phyloP scores from a whole-genome alignment of 805 yeast genomes.

The Kurtzmaniella cleridarum region DNA sequence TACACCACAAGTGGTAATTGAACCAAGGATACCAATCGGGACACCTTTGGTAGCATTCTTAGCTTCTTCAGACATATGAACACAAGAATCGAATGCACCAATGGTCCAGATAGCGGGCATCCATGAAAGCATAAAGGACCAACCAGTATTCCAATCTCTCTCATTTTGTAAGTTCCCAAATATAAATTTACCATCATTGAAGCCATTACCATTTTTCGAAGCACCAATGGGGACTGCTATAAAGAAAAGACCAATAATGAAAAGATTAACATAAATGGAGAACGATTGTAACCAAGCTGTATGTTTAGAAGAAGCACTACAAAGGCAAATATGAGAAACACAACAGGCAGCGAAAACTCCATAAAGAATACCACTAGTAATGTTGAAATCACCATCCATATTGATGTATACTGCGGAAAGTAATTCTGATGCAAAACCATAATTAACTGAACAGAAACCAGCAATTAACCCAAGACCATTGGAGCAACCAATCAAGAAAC shows the following conservation, averaged over 20 bases:
- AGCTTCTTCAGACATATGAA: conserved; percentile 72
- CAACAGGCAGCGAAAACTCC: conserved; percentile 29
- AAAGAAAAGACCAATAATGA: conserved; percentile 17
- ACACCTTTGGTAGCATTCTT: conserved; percentile 56
- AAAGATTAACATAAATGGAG: conserved; percentile 19
- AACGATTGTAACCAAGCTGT: conserved; percentile 21
- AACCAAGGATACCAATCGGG: conserved; percentile 59
- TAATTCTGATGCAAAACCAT: conserved; percentile 25
- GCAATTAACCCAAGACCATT: conserved; percentile 28
- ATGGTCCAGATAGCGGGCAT: conserved; percentile 74
- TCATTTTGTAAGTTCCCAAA: conserved; percentile 49
- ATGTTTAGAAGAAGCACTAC: conserved; percentile 19
- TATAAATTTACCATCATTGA: conserved; percentile 48
- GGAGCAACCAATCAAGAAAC: conserved; percentile 23
- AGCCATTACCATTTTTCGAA: conserved; percentile 10
- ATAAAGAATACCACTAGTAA: conserved; percentile 22
- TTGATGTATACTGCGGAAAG: conserved; percentile 23
- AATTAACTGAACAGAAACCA: conserved; percentile 24
- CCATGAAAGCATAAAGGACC: conserved; percentile 49
- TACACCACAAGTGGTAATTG: conserved; percentile 52
- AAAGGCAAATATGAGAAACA: conserved; percentile 15
- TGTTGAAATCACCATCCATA: conserved; percentile 22
- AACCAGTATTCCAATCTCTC: conserved; percentile 41
- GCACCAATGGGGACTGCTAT: conserved; percentile 29
- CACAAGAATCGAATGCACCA: conserved; percentile 67